Conservation (phyloP, 2,329 filamentous ascomycete species). For the Cyphellophora europaea region DNA sequence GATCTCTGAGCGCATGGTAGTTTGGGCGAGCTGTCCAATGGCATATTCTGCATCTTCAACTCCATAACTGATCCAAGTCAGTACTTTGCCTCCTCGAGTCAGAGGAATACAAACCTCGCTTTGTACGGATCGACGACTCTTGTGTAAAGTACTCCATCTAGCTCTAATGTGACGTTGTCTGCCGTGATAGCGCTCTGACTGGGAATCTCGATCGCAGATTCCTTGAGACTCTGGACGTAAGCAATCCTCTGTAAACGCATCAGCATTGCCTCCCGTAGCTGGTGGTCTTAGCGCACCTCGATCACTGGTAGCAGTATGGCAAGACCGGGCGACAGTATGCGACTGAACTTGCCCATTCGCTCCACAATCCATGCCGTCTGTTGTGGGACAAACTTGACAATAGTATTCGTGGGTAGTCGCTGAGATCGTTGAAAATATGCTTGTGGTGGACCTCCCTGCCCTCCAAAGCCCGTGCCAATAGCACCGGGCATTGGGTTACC, state of each 20-base stretch:
- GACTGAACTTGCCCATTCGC: conserved; percentile 96
- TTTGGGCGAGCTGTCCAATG: conserved; percentile 95
- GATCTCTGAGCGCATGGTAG: conserved; percentile 97
- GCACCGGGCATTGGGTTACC: conserved; percentile 19
- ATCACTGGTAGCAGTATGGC: conserved; percentile 82
- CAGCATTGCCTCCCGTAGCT: conserved; percentile 1
- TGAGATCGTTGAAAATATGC: conserved; percentile 67
- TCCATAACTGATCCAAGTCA: conserved; percentile 60
- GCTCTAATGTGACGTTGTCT: conserved; percentile 93
- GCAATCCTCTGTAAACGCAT: conserved; percentile 57
- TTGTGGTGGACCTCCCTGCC: conserved; percentile 40
- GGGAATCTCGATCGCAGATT: conserved; percentile 91
- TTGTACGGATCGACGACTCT: conserved; percentile 97
- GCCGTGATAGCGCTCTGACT: conserved; percentile 97
- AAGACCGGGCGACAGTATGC: conserved; percentile 84
- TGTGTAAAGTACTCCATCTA: conserved; percentile 93
- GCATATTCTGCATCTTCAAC: conserved; percentile 98
- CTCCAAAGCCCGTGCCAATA: conserved; percentile 21
- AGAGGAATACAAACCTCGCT: conserved; percentile 56
- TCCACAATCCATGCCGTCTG: conserved; percentile 99
- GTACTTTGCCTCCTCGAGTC: neutral
- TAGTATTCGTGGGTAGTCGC: conserved; percentile 77
- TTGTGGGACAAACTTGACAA: conserved; percentile 96
- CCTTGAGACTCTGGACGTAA: conserved; percentile 96
- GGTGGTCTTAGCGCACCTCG: conserved; percentile 40